Base-by-base conservation (phyloP, 2,329 filamentous ascomycete genomes). In the Seiridium cupressi region DNA sequence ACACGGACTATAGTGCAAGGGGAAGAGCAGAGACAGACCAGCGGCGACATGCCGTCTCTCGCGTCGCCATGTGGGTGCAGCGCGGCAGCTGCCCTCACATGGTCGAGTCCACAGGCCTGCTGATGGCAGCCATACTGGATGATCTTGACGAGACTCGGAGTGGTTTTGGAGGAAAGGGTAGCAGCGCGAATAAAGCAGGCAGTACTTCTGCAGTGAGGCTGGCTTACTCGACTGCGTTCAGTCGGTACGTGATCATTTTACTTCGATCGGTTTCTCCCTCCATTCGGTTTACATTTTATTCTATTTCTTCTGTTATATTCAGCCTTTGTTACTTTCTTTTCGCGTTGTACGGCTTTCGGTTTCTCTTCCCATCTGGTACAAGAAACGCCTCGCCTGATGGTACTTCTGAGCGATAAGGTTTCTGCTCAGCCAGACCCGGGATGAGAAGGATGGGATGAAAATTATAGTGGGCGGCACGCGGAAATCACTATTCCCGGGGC, bases 21-120 rank as follows among this genome's bases (percentile, higher is more conserved):
- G 10, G n/a, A 36, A 34, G 34, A 38, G 38, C 49, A 38, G 49
- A 53, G 49, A 36, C 49, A n/a, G 49, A 38, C 34, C 49, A 70
- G 59, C 71, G 73, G 61, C 77, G 79, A 68, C 74, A 79, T 62
- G 81, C 85, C 60, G 84, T 88, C 54, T 82, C 84, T 55, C 79
- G 82, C 55, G 85, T 88, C 54, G 82, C 83, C 47, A 82, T 88
- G 75, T 90, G 89, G 89, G 86, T 89, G 81, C 83, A 89, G 69
- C 85, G 89, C 71, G 88, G 88, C 64, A 86, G 86, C 67, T 89
- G 92, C 63, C 91, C 91, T 58, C 89, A 94, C 76, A 81, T 92
- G 74, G 84, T 94, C 58, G 91, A 94, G 75, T 90, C 89, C 42
- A 93, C 91, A 47, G 89, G 89, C 3, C 82, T 92, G 63, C 79